Evolutionary conservation across 495 filamentous ascomycete species (phyloP), one percentile per base, ranked within the genome.

Genomic region (Aspergillus wentii): DNA sequence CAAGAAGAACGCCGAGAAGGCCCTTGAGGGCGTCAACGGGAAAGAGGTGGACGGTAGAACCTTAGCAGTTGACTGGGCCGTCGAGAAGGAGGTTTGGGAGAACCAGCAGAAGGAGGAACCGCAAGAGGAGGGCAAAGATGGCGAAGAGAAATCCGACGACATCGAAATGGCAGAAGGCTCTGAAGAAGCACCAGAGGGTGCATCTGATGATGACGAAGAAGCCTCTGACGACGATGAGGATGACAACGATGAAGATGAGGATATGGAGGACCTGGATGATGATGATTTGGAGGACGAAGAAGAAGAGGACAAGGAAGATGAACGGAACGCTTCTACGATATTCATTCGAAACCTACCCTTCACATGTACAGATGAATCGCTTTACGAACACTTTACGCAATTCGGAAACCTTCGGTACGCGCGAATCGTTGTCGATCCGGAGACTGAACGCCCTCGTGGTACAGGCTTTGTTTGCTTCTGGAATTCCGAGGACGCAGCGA

Each of bases 261-360:
- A 64, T 32, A 35, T 44, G 26, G 44, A 52, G 8, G 51, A 47
- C 9, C 9, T 44, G 22, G 52, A 69, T 2, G 66, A 74, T 8
- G 61, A 72, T 3, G 66, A 74, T 8, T 62, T 51, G n/a, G 69
- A 68, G 7, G 59, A 64, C 0, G 69, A 75, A 14, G 71, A 76
- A 0, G 72, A 76, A 21, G 69, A 72, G 25, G 71, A 69, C 20
- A 62, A 71, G 33, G 64, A 69, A 41, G 59, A 67, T 41, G 54
- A 62, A 43, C 46, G 79, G 76, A 83, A 82, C 45, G 73, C 71
- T 3, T 76, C 76, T 8, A 95, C 89, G 0, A 62, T 96, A 26
- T 99, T 99, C 68, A 76, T 97, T 49, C 87, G 92, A 41, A 99
- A 99, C 53, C 70, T 99, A 16, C 90, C 92, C 1, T 99, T 94